These are phyloP conservation scores for Blastomyces silverae DNA, from an alignment of 2,329 filamentous ascomycete species.

Conservation along the genomic window DNA sequence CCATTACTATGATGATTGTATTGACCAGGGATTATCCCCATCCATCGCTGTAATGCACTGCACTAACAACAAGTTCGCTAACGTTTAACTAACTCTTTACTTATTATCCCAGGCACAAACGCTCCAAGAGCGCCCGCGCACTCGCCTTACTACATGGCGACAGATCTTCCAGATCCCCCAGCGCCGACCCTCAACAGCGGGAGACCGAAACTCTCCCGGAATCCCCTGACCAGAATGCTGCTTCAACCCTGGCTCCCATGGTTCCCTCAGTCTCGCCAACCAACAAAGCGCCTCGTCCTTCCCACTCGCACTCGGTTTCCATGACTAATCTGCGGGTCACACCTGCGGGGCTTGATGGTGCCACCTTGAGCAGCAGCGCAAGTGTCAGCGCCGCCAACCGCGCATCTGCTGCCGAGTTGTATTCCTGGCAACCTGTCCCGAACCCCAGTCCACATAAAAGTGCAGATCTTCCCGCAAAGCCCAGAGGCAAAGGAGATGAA, in stretches of 20 bases:
- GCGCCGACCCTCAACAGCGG: conserved; percentile 36
- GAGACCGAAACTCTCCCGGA: conserved; percentile 25
- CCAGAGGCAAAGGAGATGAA: conserved; percentile 25
- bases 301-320: conserved; percentile 25
- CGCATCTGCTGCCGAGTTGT: conserved; percentile 15
- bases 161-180: conserved; percentile 28
- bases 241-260: conserved; percentile 22
- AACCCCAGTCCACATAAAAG: not conserved
- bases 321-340: conserved; percentile 30
- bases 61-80: too few relatives aligned
- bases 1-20: not conserved
- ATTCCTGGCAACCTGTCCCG: not conserved
- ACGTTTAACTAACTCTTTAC: too few relatives aligned
- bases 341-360: conserved; percentile 25
- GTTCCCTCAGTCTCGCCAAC: conserved; percentile 27
- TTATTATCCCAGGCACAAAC: conserved; percentile 41
- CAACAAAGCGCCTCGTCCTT: conserved; percentile 19
- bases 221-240: conserved; percentile 22
- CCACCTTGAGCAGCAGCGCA: conserved; percentile 14
- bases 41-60: too few relatives aligned
- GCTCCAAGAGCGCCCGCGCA: conserved; percentile 49
- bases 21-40: not conserved
- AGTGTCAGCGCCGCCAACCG: conserved; percentile 18
- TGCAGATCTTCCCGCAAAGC: not conserved
- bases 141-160: conserved; percentile 50